A percentile compares a stretch with the other conserved stretches of the same genome.
Conservation (phyloP, 108 stramenopile genomes). For the Skeletonema marinoi region DNA sequence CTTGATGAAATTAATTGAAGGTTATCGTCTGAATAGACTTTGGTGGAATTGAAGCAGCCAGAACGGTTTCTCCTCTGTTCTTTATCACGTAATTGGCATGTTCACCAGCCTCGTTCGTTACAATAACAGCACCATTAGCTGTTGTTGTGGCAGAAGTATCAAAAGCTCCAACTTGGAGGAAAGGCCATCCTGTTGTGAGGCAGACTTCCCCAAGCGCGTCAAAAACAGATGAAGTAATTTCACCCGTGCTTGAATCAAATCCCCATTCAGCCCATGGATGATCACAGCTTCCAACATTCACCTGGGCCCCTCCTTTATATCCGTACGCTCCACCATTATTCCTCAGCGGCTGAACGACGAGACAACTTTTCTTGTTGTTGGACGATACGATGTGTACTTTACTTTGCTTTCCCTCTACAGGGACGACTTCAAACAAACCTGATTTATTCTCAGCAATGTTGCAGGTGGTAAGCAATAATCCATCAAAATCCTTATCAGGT, state of each 20-base stretch:
- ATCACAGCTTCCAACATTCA: slow-evolving; percentile 61
- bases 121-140: slow-evolving; percentile 55
- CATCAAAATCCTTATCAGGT: slow-evolving; percentile 53
- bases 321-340: slow-evolving; percentile 86
- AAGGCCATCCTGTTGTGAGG: slow-evolving; percentile 92
- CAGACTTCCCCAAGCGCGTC: slow-evolving; percentile 62
- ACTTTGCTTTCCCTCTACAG: neutral
- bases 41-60: slow-evolving; percentile 79
- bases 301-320: slow-evolving; percentile 73
- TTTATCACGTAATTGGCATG: slow-evolving; percentile 79
- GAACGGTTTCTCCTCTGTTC: slow-evolving; percentile 47
- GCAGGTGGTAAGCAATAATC: slow-evolving; percentile 57
- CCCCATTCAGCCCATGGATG: slow-evolving; percentile 60
- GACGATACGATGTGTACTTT: slow-evolving; percentile 22
- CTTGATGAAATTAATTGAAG: slow-evolving; percentile 3
- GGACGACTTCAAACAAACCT: slow-evolving; percentile 56
- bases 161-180: slow-evolving; percentile 86
- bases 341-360: slow-evolving; percentile 45
- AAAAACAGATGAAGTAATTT: slow-evolving; percentile 62
- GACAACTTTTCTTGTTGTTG: slow-evolving; percentile 48
- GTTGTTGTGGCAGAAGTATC: slow-evolving; percentile 51
- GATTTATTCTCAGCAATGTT: slow-evolving; percentile 32
- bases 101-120: slow-evolving; percentile 75
- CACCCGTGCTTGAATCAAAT: slow-evolving; percentile 50
- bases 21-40: slow-evolving; percentile 80